Base-by-base conservation (phyloP, 306 rosid genomes). In the Vicia villosa region DNA sequence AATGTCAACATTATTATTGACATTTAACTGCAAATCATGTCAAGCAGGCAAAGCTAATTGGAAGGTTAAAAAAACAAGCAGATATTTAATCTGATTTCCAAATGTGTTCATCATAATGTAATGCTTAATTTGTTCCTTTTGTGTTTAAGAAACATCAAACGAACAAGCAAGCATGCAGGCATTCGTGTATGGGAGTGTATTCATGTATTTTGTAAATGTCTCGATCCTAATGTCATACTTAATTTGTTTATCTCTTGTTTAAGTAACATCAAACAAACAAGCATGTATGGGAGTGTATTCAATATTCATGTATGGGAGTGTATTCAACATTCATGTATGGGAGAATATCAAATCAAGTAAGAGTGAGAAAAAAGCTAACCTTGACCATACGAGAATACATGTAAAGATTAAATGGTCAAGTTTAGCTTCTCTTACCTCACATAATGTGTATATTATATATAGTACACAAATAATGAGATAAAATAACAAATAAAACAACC, bases 121-220 rank as follows among this genome's bases (percentile, higher is more conserved):
- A 57, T 68, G 41, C 72, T 34, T 38, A 34, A 41, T 72, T 43
- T 45, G 14, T 42, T 61, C 67, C 36, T 20, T 43, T 45, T 20
- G 5, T 10, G 34, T 55, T 54, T 54, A 54, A 22, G 60, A 22
- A 54, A 54, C 36, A 54, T 22, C 36, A 54, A 54, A 10, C 24
- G 14, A 13, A 28, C 40, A 28, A 28, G 34, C 34, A 6, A 46
- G 51, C 51, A 52, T 10, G 32, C 12, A 22, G 10, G 34, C 60
- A 22, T 54, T 54, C 60, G 12, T 54, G 28, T 24, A 24, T 24
- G 2, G 28, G 28, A 24, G 3, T 24, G 28, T 24, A 24, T 1
- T 24, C 38, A 34, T 7, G 10, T 34, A 34, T 34, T 34, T 34
- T 34, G 10, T 10, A 34, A 34, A 78, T 65, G 56, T 10, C 28